These are phyloP conservation scores for Zygotorulaspora danielsina DNA, from an alignment of 805 yeast genomes.

Conservation along the genomic window DNA sequence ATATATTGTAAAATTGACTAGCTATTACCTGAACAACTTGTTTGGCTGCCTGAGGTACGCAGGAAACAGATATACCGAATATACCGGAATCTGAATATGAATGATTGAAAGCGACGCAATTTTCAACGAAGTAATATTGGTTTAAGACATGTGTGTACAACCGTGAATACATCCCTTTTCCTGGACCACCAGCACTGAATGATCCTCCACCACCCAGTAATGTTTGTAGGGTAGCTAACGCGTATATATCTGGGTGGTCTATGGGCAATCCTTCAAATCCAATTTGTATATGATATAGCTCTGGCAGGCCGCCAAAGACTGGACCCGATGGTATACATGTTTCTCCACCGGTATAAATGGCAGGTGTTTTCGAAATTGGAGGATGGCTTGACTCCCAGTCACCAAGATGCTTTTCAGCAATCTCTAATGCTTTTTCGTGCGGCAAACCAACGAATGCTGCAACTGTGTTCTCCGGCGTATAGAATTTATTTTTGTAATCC, in stretches of 20 bases:
- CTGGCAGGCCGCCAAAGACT: conserved; percentile 62
- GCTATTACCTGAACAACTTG: conserved; percentile 77
- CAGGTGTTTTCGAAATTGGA: conserved; percentile 33
- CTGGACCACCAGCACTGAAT: conserved; percentile 98
- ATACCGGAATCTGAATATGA: conserved; percentile 86
- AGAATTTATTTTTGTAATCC: conserved; percentile 61
- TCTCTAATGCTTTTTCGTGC: conserved; percentile 60
- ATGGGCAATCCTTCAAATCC: conserved; percentile 87
- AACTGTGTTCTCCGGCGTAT: conserved; percentile 75
- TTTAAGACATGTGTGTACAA: conserved; percentile 87
- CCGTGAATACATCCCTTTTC: conserved; percentile 97
- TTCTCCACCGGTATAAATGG: conserved; percentile 60
- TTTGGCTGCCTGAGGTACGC: conserved; percentile 82
- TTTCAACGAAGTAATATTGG: conserved; percentile 86
- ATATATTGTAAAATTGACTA: conserved; percentile 51
- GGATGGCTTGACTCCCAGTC: conserved; percentile 43
- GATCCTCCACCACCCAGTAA: conserved; percentile 96
- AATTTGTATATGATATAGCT: conserved; percentile 77
- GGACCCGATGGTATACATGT: conserved; percentile 51
- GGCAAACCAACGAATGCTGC: conserved; percentile 85
- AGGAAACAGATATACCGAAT: conserved; percentile 82
- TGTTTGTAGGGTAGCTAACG: conserved; percentile 84
- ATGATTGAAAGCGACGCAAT: conserved; percentile 83
- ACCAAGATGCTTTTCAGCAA: conserved; percentile 62
- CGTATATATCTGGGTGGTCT: conserved; percentile 80